Percentiles rank a stretch among this genome's conserved stretches.
Conservation (phyloP, 139 green algal genomes). For the Zygnema circumcarinatum region DNA sequence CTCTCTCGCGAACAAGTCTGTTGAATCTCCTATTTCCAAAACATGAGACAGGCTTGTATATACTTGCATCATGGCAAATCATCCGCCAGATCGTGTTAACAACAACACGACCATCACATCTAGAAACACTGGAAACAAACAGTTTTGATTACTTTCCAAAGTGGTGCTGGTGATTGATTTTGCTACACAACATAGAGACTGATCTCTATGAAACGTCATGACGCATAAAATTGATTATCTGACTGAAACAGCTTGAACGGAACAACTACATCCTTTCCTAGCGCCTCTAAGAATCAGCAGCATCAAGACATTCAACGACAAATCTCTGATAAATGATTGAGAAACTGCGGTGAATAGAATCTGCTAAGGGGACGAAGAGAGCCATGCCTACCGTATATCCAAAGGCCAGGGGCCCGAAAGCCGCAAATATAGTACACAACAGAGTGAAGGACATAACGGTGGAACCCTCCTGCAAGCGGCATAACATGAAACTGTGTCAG, state of each 20-base stretch:
- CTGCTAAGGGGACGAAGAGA: not conserved
- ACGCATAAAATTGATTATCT: not conserved
- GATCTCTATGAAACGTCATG: too few relatives aligned
- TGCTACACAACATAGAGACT: too few relatives aligned
- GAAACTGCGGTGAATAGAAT: not conserved
- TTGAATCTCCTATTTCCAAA: not conserved
- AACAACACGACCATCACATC: not conserved
- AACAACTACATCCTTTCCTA: not conserved
- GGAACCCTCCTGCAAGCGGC: not conserved
- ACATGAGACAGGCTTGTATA: not conserved
- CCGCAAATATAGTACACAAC: not conserved
- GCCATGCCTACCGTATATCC: not conserved
- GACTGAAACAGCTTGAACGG: not conserved
- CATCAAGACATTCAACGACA: too few relatives aligned
- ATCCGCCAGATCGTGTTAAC: not conserved
- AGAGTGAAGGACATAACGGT: not conserved
- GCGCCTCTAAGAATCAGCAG: too few relatives aligned
- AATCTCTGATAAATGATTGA: too few relatives aligned
- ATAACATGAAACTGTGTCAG: too few relatives aligned
- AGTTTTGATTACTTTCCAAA: too few relatives aligned
- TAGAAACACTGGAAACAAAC: not conserved
- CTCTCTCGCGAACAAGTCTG: too few relatives aligned
- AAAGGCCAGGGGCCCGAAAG: not conserved
- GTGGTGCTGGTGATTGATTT: too few relatives aligned
- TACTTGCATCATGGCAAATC: not conserved